Evolutionary conservation across 2,329 filamentous ascomycete genomes (phyloP), one percentile per base, ranked within the genome.

Genomic region (Colletotrichum nymphaeae): DNA sequence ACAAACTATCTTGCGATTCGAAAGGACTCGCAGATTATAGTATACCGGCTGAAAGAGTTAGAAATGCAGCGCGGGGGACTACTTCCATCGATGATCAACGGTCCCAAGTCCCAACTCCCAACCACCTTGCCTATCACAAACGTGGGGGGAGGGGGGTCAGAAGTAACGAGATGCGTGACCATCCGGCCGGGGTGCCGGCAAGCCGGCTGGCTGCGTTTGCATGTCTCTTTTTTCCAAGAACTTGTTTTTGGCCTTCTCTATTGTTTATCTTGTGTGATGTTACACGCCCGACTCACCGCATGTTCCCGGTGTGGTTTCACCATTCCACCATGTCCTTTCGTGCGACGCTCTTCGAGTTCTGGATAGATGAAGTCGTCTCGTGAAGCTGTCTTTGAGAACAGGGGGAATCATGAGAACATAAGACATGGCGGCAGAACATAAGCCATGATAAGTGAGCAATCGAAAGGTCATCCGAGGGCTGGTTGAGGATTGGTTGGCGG

Each of bases 81-180:
- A 19, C n/a, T 24, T 22, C 46, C 24, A 57, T 11, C 16, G 5
- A 9, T 9, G 16, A 57, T 11, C 16, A 30, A 16, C 11, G 16
- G 37, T 19, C 37, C 28, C 6, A 4, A 32, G 7, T 19, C 37
- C 28, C 6, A 4, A 32, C 4, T 24, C 22, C 4, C 12, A 63
- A 26, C 46, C 57, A 71, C 57, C 63, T 72, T 72, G 26, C 42
- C 56, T 30, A 22, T 56, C 28, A 37, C n/a, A 55, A 55, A 67
- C 63, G 30, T 66, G 63, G 63, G 62, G 35, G 57, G 52, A 32
- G 30, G 9, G 19, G 19, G 24, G 24, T 24, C 11, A 37, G 14
- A 5, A 42, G 53, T 56, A 7, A 7, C 14, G 19, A 46, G 37
- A 52, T 37, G n/a, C 24, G 59, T 30, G 42, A 22, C 11, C 42